These are phyloP conservation scores for Parachlorella kessleri DNA, from an alignment of 139 green algal species.

Conservation along the genomic window DNA sequence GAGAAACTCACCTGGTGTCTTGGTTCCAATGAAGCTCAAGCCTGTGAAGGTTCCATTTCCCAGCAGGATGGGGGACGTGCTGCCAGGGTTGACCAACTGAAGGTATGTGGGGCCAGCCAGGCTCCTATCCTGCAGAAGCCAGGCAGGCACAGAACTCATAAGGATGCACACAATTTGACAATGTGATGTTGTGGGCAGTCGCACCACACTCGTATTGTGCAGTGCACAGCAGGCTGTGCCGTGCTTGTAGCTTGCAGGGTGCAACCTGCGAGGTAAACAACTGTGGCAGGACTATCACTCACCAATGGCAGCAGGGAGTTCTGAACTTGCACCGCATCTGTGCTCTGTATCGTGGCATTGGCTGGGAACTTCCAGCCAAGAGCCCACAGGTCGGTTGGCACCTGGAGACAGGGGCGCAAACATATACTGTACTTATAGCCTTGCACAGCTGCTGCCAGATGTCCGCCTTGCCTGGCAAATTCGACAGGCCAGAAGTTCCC, in stretches of 20 bases:
- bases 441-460: no score
- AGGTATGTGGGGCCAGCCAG: no score
- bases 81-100: no score
- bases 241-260: neutral
- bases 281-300: neutral
- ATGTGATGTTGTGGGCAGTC: neutral
- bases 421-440: no score
- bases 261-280: neutral
- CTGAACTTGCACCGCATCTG: neutral
- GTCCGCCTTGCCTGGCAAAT: no score
- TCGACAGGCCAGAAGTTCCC: no score
- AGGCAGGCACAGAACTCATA: neutral
- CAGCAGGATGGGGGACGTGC: no score
- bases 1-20: neutral
- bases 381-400: neutral
- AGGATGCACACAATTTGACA: no score
- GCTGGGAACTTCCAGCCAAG: neutral
- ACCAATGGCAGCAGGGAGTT: neutral
- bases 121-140: neutral
- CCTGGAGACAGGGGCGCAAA: no score
- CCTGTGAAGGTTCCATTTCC: neutral
- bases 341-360: neutral
- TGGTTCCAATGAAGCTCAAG: neutral
- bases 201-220: neutral
- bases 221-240: neutral